phyloP scores from a whole-genome alignment of 140 eudicot species.

The Cichorium intybus region DNA sequence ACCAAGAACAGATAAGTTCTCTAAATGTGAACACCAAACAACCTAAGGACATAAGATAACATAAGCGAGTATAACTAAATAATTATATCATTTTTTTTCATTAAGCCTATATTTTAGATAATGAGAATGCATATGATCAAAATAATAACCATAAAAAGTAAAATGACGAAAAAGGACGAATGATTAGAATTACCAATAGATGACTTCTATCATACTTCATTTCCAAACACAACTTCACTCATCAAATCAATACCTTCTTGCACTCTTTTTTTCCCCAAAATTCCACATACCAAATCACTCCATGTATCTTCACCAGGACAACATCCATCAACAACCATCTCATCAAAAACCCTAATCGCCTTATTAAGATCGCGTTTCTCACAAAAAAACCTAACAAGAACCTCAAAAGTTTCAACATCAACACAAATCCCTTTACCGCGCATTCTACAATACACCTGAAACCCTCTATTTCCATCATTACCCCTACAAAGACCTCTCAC shows the following conservation, averaged over 20 bases:
- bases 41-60: too few relatives aligned
- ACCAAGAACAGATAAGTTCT: too few relatives aligned
- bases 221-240: constrained; percentile 22
- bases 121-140: background rate
- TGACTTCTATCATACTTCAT: background rate
- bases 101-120: background rate
- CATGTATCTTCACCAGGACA: constrained; percentile 55
- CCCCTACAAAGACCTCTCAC: constrained; percentile 61
- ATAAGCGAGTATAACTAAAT: too few relatives aligned
- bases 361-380: constrained; percentile 56
- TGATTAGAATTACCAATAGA: background rate
- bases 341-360: constrained; percentile 52
- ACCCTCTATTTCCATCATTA: constrained; percentile 49
- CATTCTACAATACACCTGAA: constrained; percentile 57
- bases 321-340: constrained; percentile 79
- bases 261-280: constrained; percentile 51
- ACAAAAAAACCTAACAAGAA: constrained; percentile 43
- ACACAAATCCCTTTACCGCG: constrained; percentile 65
- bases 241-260: constrained; percentile 42
- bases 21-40: too few relatives aligned
- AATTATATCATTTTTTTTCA: too few relatives aligned
- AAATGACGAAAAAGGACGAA: background rate
- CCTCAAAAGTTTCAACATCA: constrained; percentile 50
- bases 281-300: constrained; percentile 46
- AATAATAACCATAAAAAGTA: background rate